Conservation (phyloP, 78 protist species). For the Chrysochromulina tobinii region DNA sequence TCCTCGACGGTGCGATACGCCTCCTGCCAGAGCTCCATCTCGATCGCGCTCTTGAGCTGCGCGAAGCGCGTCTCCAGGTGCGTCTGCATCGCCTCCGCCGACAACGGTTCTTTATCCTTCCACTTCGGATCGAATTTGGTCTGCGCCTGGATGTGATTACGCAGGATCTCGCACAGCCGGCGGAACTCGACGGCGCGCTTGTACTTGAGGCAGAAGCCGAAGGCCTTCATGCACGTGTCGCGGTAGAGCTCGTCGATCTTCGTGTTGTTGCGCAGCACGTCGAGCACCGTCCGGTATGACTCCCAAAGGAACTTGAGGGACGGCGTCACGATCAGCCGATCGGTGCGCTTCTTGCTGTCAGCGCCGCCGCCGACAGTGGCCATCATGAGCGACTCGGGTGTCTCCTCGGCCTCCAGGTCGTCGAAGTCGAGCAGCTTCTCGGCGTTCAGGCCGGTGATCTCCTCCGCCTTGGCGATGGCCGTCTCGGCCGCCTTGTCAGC, state of each 20-base stretch:
- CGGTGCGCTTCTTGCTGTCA: constrained; percentile 16
- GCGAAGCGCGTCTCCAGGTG: constrained; percentile 81
- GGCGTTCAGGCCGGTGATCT: no score
- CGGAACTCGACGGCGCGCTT: constrained; percentile 81
- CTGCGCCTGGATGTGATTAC: constrained; percentile 60
- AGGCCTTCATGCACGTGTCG: constrained; percentile 67
- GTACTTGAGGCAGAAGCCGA: constrained; percentile 79
- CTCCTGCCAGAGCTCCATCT: constrained; percentile 85
- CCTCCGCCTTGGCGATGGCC: constrained; percentile 28
- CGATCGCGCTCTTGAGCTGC: constrained; percentile 77
- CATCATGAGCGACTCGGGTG: constrained; percentile 63
- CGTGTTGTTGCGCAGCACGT: constrained; percentile 70
- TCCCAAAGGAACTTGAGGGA: constrained; percentile 80
- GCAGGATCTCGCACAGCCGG: constrained; percentile 76
- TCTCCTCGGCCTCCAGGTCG: constrained; percentile 58
- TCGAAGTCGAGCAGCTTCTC: background rate
- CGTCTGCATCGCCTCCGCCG: constrained; percentile 57
- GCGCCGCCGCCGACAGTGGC: constrained; percentile 32
- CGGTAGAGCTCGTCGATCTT: constrained; percentile 73
- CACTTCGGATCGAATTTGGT: constrained; percentile 27
- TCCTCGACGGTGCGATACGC: constrained; percentile 81
- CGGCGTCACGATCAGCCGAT: constrained; percentile 45
- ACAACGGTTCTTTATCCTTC: background rate
- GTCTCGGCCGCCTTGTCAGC: constrained; percentile 16
- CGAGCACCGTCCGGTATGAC: constrained; percentile 75